Evolutionary conservation across 768 basidiomycete genomes (phyloP).

Genomic region (Boletus huronensis): DNA sequence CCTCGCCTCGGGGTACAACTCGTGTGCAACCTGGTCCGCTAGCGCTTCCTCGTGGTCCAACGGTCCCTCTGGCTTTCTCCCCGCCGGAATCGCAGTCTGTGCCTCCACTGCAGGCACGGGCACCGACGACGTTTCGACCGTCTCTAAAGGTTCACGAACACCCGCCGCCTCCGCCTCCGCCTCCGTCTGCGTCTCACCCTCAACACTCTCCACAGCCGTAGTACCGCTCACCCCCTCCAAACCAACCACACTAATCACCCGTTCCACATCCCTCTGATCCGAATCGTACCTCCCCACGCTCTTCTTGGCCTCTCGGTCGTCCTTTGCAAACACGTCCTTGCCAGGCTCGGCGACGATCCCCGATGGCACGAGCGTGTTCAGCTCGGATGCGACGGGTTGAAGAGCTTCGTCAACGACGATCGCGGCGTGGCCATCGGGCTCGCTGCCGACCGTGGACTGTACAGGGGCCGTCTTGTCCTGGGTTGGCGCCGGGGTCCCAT

Average conservation of each 20-base stretch:
- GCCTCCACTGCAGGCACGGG: not conserved
- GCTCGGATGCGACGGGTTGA: conserved; percentile 13
- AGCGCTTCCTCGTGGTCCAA: conserved; percentile 47
- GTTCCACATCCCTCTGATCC: conserved; percentile 17
- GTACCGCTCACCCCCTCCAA: not conserved
- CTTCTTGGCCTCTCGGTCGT: conserved; percentile 41
- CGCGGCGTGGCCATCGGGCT: conserved; percentile 50
- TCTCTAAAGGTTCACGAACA: not conserved
- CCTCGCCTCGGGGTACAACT: conserved; percentile 45
- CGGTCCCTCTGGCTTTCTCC: conserved; percentile 37
- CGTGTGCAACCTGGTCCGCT: conserved; percentile 51
- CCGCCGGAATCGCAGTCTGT: not conserved
- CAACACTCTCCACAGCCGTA: not conserved
- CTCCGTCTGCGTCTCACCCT: not conserved
- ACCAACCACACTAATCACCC: conserved; percentile 36
- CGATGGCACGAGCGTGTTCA: conserved; percentile 39
- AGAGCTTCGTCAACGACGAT: conserved; percentile 48
- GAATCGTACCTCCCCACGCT: conserved; percentile 31
- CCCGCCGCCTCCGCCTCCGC: not conserved
- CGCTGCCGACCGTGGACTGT: conserved; percentile 46
- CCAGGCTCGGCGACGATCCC: conserved; percentile 70
- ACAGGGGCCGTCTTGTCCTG: conserved; percentile 38
- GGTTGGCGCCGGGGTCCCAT: conserved; percentile 35
- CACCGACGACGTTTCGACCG: not conserved
- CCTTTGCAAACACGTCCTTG: conserved; percentile 63